phyloP scores from a whole-genome alignment of 2,329 filamentous ascomycete species.

The Fusarium sp. region DNA sequence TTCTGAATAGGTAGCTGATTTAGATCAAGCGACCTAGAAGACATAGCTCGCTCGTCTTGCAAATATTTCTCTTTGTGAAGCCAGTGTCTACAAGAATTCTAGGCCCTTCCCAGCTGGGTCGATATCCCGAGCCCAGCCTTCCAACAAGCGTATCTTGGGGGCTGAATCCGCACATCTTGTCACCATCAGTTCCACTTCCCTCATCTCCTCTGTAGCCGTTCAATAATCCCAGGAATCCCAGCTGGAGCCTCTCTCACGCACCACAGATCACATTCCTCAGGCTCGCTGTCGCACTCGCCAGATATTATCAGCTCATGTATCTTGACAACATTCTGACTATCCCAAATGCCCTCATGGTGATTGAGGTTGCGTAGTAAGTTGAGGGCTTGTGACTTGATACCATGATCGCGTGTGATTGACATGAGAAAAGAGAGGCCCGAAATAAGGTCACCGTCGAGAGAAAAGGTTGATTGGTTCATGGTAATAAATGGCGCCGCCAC shows the following conservation, averaged over 20 bases:
- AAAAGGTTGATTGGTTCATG: neutral
- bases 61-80: neutral
- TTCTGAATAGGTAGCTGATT: conserved; percentile 36
- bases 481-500: neutral
- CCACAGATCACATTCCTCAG: neutral
- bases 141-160: neutral
- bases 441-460: neutral
- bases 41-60: neutral
- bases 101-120: neutral
- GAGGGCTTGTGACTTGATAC: neutral
- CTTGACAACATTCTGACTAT: neutral
- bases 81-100: neutral
- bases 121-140: neutral
- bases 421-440: neutral
- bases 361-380: neutral
- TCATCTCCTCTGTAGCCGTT: neutral
- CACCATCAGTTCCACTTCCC: neutral
- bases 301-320: neutral
- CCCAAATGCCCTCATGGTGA: conserved; percentile 1
- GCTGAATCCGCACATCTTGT: neutral
- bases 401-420: neutral
- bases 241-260: neutral
- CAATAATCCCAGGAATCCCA: neutral
- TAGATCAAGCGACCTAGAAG: neutral
- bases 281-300: neutral